A percentile compares a stretch with the other conserved stretches of the same genome.
Conservation (phyloP, 1,139 yeast genomes). For the Geotrichum europaeum region DNA sequence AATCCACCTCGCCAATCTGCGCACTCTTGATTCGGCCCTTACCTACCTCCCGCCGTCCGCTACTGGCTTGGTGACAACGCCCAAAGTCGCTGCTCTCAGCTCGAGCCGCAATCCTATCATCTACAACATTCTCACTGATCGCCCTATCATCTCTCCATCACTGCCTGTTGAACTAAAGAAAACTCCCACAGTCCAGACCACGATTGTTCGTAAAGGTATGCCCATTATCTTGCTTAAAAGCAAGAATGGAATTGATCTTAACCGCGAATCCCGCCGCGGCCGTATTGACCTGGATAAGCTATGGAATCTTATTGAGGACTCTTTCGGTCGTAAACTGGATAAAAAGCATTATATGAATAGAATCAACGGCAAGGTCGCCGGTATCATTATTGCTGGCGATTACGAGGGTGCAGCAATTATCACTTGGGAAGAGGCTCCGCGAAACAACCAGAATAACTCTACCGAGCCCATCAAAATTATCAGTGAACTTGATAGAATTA, state of each 20-base stretch:
- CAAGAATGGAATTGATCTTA: constrained; percentile 37
- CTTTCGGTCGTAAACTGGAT: constrained; percentile 68
- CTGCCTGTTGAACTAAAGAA: constrained; percentile 57
- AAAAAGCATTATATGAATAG: constrained; percentile 58
- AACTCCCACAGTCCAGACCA: constrained; percentile 65
- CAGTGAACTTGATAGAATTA: constrained; percentile 19
- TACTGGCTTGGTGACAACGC: constrained; percentile 50
- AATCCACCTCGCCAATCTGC: constrained; percentile 50
- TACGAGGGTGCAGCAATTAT: constrained; percentile 93
- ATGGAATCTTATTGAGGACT: constrained; percentile 61
- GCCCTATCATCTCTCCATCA: constrained; percentile 90
- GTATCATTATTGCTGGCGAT: constrained; percentile 80
- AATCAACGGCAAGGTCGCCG: constrained; percentile 61
- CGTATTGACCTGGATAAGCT: constrained; percentile 53
- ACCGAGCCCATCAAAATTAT: constrained; percentile 6
- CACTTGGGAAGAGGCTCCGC: constrained; percentile 55
- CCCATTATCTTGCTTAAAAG: constrained; percentile 50
- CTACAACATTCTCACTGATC: constrained; percentile 81
- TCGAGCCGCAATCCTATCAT: constrained; percentile 64
- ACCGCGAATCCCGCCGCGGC: constrained; percentile 43
- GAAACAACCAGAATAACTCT: constrained; percentile 12
- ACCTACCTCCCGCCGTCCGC: constrained; percentile 43
- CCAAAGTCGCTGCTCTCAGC: constrained; percentile 38
- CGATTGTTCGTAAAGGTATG: constrained; percentile 74
- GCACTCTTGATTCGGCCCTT: constrained; percentile 45